Evolutionary conservation across 176 grass and related monocot species (phyloP), one percentile per base, ranked within the genome.

Genomic region (Carex kokanica): DNA sequence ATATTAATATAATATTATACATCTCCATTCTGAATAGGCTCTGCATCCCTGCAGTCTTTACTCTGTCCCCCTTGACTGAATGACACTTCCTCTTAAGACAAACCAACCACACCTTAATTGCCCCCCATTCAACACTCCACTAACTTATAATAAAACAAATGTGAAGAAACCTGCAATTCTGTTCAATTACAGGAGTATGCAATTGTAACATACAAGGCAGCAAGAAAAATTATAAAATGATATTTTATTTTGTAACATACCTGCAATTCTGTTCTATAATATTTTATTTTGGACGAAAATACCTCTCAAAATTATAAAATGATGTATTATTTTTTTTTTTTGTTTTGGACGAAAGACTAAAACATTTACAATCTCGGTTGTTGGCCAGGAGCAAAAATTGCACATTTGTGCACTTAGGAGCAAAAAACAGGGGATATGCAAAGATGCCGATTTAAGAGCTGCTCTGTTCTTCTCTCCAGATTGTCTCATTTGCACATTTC

Each of bases 31-130:
- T 81, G 36, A 63, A 16, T 43, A 41, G 5, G 36, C 59, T 81
- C 78, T 81, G 78, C 59, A 65, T 29, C 45, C 21, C 38, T 67
- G 32, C 80, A 82, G 80, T 67, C 80, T 82, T 82, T 81, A 40
- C 78, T 63, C 78, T 81, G 78, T 43, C 78, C 78, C 25, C 58
- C 78, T 81, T 81, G 78, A 81, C 78, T 81, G 78, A 81, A 81
- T 81, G 78, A 81, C 78, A 41, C 57, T 63, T 81, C 78, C 78
- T 81, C 78, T 63, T 81, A 57, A 81, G 78, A 81, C 78, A 59
- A 81, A 81, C 54, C 54, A 81, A 61, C 78, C 78, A 63, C 78
- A 81, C 78, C 78, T 60, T 81, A 32, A 54, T 51, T 57, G 49
- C 55, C 53, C 75, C 49, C 55, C 57, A 59, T 59, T 81, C 36